phyloP scores from a whole-genome alignment of 768 basidiomycete species.

The Coprinopsis sp. region DNA sequence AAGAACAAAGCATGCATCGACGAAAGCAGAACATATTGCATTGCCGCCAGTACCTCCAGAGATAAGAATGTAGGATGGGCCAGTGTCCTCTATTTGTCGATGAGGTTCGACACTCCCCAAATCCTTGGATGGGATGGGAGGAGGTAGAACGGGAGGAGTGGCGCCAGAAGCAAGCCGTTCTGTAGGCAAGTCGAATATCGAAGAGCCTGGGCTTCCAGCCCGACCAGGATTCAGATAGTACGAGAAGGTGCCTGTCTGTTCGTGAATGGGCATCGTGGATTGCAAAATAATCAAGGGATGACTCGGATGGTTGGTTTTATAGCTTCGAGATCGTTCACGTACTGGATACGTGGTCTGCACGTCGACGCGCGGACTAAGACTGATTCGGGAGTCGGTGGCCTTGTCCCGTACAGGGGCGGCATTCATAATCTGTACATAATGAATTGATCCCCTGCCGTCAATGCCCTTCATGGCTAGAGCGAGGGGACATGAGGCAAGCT shows the following conservation, averaged over 20 bases:
- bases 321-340: no score
- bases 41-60: slow-evolving; percentile 97
- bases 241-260: background rate
- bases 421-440: background rate
- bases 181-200: slow-evolving; percentile 69
- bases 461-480: background rate
- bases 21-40: slow-evolving; percentile 82
- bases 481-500: slow-evolving; percentile 3
- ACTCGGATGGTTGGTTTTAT: no score
- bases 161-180: slow-evolving; percentile 24
- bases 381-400: no score
- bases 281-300: no score
- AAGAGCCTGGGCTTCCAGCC: slow-evolving; percentile 60
- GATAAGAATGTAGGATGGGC: slow-evolving; percentile 63
- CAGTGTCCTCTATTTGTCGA: slow-evolving; percentile 1
- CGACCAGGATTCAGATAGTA: background rate
- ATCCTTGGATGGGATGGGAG: background rate
- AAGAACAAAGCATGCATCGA: slow-evolving; percentile 72
- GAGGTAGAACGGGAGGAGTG: slow-evolving; percentile 8
- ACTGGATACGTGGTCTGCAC: background rate
- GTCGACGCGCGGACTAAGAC: no score
- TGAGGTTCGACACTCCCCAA: background rate
- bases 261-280: no score
- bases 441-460: background rate
- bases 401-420: no score